Evolutionary conservation across 2,329 filamentous ascomycete species (phyloP).

Genomic region (Sporothrix mexicana): DNA sequence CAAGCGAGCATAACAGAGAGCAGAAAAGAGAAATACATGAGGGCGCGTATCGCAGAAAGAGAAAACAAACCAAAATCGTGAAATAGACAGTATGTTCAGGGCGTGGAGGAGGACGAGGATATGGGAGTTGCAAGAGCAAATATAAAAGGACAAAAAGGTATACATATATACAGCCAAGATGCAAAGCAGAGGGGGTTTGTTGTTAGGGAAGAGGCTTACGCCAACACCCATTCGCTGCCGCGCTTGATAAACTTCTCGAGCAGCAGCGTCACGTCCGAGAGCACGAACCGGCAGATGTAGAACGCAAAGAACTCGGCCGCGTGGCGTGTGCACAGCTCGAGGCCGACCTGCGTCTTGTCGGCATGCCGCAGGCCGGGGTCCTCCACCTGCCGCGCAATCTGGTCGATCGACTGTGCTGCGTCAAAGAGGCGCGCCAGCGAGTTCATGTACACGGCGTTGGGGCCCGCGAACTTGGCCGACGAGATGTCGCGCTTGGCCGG

Average conservation of each 20-base stretch:
- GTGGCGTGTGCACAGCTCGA: slow-evolving; percentile 90
- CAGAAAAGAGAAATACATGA: not conserved
- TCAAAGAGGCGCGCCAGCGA: slow-evolving; percentile 90
- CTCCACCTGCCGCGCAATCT: slow-evolving; percentile 94
- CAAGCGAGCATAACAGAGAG: not conserved
- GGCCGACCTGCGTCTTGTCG: slow-evolving; percentile 90
- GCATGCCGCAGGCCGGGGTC: slow-evolving; percentile 91
- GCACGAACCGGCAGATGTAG: slow-evolving; percentile 93
- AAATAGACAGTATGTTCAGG: slow-evolving; percentile 19
- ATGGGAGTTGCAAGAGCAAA: no score
- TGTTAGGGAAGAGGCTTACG: slow-evolving; percentile 36
- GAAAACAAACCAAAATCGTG: not conserved
- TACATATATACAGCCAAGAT: slow-evolving; percentile 14
- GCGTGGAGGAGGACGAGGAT: not conserved
- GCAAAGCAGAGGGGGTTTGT: not conserved
- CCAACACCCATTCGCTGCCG: slow-evolving; percentile 87
- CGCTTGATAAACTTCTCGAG: slow-evolving; percentile 97
- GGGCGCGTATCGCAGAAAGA: not conserved
- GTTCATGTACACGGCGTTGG: slow-evolving; percentile 89
- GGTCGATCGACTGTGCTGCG: slow-evolving; percentile 88
- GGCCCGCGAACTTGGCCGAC: slow-evolving; percentile 75
- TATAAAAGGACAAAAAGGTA: not conserved
- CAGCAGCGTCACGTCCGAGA: slow-evolving; percentile 81
- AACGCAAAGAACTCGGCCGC: slow-evolving; percentile 98
- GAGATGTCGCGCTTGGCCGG: slow-evolving; percentile 74